phyloP scores from a whole-genome alignment of 192 early-diverging fungal species.

The Geranomyces variabilis region DNA sequence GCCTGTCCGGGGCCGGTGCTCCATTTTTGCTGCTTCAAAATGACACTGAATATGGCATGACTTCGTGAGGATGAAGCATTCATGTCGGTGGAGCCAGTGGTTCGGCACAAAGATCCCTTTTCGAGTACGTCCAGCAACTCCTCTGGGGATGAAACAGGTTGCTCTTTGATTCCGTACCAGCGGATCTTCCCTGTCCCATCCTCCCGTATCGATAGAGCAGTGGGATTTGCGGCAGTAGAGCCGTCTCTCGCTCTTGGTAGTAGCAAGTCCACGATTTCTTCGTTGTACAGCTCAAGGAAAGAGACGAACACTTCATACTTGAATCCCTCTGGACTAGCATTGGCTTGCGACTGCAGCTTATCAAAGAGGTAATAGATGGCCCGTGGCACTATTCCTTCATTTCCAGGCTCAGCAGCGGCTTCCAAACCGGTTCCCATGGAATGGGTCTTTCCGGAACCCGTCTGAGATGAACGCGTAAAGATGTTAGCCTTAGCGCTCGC shows the following conservation, averaged over 20 bases:
- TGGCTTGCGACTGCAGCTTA: slow-evolving; percentile 15
- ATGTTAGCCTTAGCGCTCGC: too few species aligned
- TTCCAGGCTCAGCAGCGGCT: slow-evolving; percentile 16
- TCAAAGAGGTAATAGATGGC: slow-evolving; percentile 49
- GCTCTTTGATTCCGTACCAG: slow-evolving; percentile 85
- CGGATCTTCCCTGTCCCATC: slow-evolving; percentile 88
- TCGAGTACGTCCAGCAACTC: slow-evolving; percentile 63
- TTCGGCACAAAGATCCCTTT: slow-evolving; percentile 47
- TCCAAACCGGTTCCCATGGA: slow-evolving; percentile 62
- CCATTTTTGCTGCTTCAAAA: slow-evolving; percentile 67
- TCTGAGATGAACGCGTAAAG: slow-evolving; percentile 28
- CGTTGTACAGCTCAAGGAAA: slow-evolving; percentile 98
- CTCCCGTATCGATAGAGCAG: slow-evolving; percentile 74
- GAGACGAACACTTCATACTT: slow-evolving; percentile 64
- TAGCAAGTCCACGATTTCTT: slow-evolving; percentile 93
- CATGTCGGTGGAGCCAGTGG: slow-evolving; percentile 96
- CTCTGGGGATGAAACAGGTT: slow-evolving; percentile 67
- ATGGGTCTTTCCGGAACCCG: slow-evolving; percentile 63
- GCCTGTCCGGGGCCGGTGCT: neutral
- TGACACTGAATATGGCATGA: slow-evolving; percentile 96
- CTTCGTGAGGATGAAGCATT: slow-evolving; percentile 94
- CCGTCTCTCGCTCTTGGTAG: slow-evolving; percentile 61
- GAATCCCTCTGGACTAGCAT: slow-evolving; percentile 32
- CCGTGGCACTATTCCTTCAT: slow-evolving; percentile 53
- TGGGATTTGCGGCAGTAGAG: slow-evolving; percentile 30